These are phyloP conservation scores for Aphanomyces cochlioides DNA, from an alignment of 352 stramenopile species.

Conservation along the genomic window DNA sequence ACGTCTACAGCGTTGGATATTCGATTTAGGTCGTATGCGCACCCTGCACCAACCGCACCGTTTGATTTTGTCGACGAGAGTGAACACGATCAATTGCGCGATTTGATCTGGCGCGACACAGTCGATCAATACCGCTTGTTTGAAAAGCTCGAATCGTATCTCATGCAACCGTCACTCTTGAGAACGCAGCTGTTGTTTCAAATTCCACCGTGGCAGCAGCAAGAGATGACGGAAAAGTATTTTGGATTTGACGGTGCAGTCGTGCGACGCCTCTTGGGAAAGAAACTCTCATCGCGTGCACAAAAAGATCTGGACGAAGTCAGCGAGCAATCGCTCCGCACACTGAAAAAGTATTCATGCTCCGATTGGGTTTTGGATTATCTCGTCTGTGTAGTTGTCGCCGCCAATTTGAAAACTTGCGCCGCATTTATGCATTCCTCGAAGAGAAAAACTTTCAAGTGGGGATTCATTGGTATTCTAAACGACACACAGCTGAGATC, in stretches of 20 bases:
- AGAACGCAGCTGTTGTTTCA: constrained; percentile 78
- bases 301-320: constrained; percentile 86
- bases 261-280: constrained; percentile 68
- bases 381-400: constrained; percentile 45
- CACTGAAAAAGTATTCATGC: constrained; percentile 47
- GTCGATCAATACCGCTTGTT: constrained; percentile 82
- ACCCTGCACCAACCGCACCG: constrained; percentile 16
- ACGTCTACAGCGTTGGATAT: constrained; percentile 48
- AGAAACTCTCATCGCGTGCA: constrained; percentile 75
- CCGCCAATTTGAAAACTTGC: constrained; percentile 73
- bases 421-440: constrained; percentile 63
- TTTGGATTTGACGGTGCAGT: constrained; percentile 69
- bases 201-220: constrained; percentile 67
- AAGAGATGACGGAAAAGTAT: constrained; percentile 80
- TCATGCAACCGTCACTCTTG: constrained; percentile 74
- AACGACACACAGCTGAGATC: neutral
- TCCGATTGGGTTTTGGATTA: neutral
- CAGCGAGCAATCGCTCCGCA: constrained; percentile 57
- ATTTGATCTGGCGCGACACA: constrained; percentile 73
- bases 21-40: constrained; percentile 45
- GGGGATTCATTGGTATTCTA: neutral
- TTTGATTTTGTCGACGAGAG: constrained; percentile 46
- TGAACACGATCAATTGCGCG: constrained; percentile 50
- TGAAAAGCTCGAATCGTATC: constrained; percentile 79
- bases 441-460: constrained; percentile 77